Percentiles rank a stretch among this genome's conserved stretches.
Evolutionary conservation across 106 monocot species (phyloP).

Genomic region (Acanthochlamys bracteata): DNA sequence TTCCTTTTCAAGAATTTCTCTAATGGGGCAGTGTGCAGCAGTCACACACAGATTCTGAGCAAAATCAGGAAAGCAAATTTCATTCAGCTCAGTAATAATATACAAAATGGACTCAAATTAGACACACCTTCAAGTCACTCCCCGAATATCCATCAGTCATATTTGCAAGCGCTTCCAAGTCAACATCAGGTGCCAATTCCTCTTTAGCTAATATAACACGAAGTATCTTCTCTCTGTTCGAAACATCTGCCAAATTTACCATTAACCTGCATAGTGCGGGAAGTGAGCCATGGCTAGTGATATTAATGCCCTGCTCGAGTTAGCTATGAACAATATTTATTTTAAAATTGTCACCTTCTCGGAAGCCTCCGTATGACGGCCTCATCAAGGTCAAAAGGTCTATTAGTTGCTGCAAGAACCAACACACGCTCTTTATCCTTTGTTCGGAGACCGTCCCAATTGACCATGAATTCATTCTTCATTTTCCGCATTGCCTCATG

Average conservation of each 20-base stretch:
- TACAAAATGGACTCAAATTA: neutral
- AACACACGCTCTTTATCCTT: slow-evolving; percentile 81
- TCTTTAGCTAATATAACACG: slow-evolving; percentile 86
- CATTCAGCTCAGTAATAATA: neutral
- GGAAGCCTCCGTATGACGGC: slow-evolving; percentile 87
- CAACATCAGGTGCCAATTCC: slow-evolving; percentile 47
- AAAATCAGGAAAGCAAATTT: neutral
- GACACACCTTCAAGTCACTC: slow-evolving; percentile 83
- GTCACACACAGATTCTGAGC: slow-evolving; percentile 92
- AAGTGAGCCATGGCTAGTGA: no score
- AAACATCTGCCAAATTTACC: slow-evolving; percentile 85
- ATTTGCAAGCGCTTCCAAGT: slow-evolving; percentile 67
- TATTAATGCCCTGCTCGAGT: no score
- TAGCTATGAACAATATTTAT: neutral
- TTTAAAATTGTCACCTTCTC: slow-evolving; percentile 35
- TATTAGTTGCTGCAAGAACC: slow-evolving; percentile 84
- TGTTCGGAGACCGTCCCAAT: slow-evolving; percentile 87
- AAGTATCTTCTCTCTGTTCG: slow-evolving; percentile 87
- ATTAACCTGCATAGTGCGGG: slow-evolving; percentile 47
- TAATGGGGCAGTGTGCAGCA: slow-evolving; percentile 97
- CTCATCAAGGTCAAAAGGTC: slow-evolving; percentile 91
- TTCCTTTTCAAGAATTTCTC: slow-evolving; percentile 92
- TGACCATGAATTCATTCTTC: slow-evolving; percentile 97
- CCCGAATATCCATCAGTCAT: slow-evolving; percentile 98
- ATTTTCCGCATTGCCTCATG: slow-evolving; percentile 93